Percentiles rank a stretch among this genome's conserved stretches.
Evolutionary conservation across 345 rosid genomes (phyloP).

Genomic region (Arabidopsis suecica): DNA sequence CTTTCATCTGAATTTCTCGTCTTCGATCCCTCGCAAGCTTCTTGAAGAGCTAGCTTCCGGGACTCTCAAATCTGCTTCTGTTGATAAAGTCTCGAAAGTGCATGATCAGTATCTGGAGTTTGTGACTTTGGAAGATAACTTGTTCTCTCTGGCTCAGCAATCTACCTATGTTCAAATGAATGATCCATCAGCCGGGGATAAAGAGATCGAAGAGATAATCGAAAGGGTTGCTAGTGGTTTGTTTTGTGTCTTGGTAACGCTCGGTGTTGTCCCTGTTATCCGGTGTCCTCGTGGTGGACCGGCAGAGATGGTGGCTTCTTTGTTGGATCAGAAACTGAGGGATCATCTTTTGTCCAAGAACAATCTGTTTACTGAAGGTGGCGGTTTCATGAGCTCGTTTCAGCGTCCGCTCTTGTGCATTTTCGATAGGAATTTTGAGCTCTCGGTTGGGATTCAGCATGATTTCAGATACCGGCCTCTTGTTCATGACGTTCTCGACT

Average conservation of each 20-base stretch:
- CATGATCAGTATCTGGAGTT: constrained; percentile 97
- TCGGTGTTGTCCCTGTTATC: constrained; percentile 84
- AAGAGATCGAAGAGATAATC: constrained; percentile 84
- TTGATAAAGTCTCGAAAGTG: constrained; percentile 73
- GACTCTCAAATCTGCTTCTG: constrained; percentile 65
- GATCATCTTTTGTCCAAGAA: constrained; percentile 95
- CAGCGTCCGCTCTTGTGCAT: constrained; percentile 93
- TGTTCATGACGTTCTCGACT: constrained; percentile 90
- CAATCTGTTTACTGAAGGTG: constrained; percentile 91
- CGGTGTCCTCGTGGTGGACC: constrained; percentile 91
- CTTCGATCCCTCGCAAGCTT: constrained; percentile 73
- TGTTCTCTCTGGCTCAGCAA: constrained; percentile 87
- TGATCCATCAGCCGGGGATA: constrained; percentile 96
- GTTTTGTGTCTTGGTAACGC: constrained; percentile 84
- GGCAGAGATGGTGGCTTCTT: constrained; percentile 95
- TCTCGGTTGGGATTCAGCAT: constrained; percentile 86
- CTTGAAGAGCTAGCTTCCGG: constrained; percentile 94
- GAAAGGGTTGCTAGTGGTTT: constrained; percentile 81
- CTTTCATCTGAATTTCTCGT: constrained; percentile 85
- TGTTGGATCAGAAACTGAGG: constrained; percentile 91
- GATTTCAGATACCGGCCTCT: constrained; percentile 95
- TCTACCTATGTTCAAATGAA: constrained; percentile 84
- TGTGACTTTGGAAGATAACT: constrained; percentile 82
- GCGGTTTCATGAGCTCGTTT: constrained; percentile 75
- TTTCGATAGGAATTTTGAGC: constrained; percentile 91